phyloP scores from a whole-genome alignment of 495 filamentous ascomycete species.

The Gamarada debralockiae region DNA sequence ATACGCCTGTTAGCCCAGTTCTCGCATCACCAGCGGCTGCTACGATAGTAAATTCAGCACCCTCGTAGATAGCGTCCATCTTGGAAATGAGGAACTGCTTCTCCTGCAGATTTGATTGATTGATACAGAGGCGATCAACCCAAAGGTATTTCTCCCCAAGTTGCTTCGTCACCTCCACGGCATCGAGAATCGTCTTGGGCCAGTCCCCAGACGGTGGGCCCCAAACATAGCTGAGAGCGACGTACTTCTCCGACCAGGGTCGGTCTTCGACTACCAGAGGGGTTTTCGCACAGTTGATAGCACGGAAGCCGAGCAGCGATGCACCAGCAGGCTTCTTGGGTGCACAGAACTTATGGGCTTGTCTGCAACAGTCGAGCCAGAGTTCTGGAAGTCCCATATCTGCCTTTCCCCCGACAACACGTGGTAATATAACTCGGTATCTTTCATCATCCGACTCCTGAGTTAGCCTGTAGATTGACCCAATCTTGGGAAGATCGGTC shows the following conservation, averaged over 20 bases:
- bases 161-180: conserved; percentile 11
- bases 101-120: conserved; percentile 23
- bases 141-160: conserved; percentile 24
- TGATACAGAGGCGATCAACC: conserved; percentile 29
- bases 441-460: too few species aligned
- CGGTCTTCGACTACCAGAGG: background rate
- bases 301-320: background rate
- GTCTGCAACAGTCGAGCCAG: too few species aligned
- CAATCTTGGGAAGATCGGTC: background rate
- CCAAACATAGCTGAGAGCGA: conserved; percentile 25
- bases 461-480: too few species aligned
- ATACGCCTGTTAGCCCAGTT: background rate
- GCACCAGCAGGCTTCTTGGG: conserved; percentile 1
- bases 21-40: conserved; percentile 14
- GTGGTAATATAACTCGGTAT: too few species aligned
- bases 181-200: conserved; percentile 18
- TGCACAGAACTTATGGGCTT: too few species aligned
- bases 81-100: conserved; percentile 19
- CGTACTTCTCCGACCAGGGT: conserved; percentile 11
- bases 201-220: conserved; percentile 2
- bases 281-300: background rate
- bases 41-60: conserved; percentile 26
- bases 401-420: too few species aligned
- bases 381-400: too few species aligned
- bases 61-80: conserved; percentile 27